Base-by-base conservation (phyloP, 176 grass and related monocot genomes). In the Oryza glumipatula region DNA sequence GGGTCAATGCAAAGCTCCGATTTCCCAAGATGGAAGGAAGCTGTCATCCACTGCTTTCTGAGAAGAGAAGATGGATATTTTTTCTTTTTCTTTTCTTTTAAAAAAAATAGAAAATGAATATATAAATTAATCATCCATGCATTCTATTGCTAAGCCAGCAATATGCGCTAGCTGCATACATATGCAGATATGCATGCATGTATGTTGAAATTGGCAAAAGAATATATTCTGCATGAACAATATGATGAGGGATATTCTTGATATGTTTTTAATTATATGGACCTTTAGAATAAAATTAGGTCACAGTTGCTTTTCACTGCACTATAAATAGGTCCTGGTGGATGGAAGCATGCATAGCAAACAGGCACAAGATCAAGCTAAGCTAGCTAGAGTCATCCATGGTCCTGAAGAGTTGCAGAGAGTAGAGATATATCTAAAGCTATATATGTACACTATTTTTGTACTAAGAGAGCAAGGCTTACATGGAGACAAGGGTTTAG, bases 21-120 rank as follows among this genome's bases (percentile, higher is more conserved):
- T 82, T 82, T 19, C 16, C 79, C 26, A 63, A 87, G 79, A 87
- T 47, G 78, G 72, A 70, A 76, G 64, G 78, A n/a, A 46, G 4
- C 24, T 51, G 26, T 76, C 48, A 43, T 63, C 26, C 36, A 3
- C 26, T 60, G 38, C 78, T 76, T 76, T 82, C 41, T 56, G 19
- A 15, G 19, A 15, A 64, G 58, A 77, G 46, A 72, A 73, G 56
- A 16, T 11, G 15, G 19, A 56, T 56, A 21, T 56, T 35, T 35
- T 13, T 41, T 7, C 8, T 2, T 41, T 41, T 8, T 8, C 1
- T 41, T 41, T 8, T 8, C 1, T 41, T 41, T 41, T 41, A 9
- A 8, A 15, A 15, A 15, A 49, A 15, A 15, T 3, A 49, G 11
- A 48, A 28, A n/a, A 44, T 82, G 67, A 28, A 44, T 70, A 49